These are phyloP conservation scores for Dalechampia spathulata DNA, from an alignment of 441 rosid genomes.

Conservation along the genomic window DNA sequence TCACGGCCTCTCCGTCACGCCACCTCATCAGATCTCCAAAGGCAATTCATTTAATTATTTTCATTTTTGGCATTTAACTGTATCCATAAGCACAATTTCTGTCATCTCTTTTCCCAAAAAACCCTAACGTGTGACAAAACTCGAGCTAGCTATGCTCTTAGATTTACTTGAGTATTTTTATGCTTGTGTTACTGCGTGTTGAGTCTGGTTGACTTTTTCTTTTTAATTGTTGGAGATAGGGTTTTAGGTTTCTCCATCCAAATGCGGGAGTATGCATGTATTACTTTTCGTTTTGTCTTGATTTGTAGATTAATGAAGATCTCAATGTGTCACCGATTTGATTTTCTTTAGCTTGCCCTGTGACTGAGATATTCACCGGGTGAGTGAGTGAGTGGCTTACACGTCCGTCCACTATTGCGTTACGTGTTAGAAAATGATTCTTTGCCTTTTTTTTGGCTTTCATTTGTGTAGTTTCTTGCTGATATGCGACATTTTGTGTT, in stretches of 20 bases:
- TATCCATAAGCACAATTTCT: neutral
- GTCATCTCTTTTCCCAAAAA: neutral
- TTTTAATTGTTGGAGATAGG: neutral
- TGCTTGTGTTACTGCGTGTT: neutral
- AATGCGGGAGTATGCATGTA: neutral
- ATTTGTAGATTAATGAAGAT: neutral
- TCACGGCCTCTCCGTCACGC: constrained; percentile 55
- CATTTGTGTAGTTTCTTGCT: no score
- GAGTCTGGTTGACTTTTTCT: neutral
- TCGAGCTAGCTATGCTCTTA: neutral
- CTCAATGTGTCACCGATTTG: neutral
- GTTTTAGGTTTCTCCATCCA: neutral
- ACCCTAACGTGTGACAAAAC: neutral
- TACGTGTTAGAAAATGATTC: neutral
- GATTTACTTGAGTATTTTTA: neutral
- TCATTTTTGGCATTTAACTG: neutral
- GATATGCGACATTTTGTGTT: no score
- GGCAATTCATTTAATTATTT: constrained; percentile 27
- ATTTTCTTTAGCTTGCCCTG: neutral
- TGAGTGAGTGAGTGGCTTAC: neutral
- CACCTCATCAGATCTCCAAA: constrained; percentile 83
- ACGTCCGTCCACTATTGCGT: neutral
- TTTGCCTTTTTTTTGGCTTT: neutral
- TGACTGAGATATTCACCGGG: neutral
- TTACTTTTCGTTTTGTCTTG: neutral